phyloP scores from a whole-genome alignment of 2,329 filamentous ascomycete species.

The Didymellaceae sp. region DNA sequence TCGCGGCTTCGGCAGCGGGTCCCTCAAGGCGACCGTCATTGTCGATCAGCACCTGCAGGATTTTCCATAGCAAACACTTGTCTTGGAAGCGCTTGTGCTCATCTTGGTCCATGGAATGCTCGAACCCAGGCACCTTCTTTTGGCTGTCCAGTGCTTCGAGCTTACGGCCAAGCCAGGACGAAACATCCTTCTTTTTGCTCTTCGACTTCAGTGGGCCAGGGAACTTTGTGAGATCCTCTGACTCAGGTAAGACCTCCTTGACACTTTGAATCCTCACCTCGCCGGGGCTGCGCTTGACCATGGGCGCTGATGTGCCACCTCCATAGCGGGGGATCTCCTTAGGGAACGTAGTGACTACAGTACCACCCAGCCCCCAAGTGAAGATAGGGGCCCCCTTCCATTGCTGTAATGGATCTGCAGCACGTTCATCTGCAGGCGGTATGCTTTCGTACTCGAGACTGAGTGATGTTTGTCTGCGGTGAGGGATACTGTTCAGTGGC shows the following conservation, averaged over 20 bases:
- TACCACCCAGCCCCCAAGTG: conserved; percentile 85
- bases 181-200: conserved; percentile 91
- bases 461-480: conserved; percentile 52
- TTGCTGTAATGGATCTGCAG: conserved; percentile 77
- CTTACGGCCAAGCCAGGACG: conserved; percentile 78
- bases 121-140: conserved; percentile 53
- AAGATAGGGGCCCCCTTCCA: conserved; percentile 92
- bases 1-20: conserved; percentile 72
- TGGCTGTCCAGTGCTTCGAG: conserved; percentile 74
- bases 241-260: conserved; percentile 74
- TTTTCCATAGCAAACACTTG: conserved; percentile 84
- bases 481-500: conserved; percentile 39
- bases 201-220: conserved; percentile 90
- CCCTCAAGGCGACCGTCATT: conserved; percentile 84
- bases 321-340: conserved; percentile 87
- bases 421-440: conserved; percentile 61
- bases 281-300: conserved; percentile 81
- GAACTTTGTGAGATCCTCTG: conserved; percentile 78
- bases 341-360: conserved; percentile 83
- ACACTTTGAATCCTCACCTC: conserved; percentile 79
- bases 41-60: conserved; percentile 81
- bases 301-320: conserved; percentile 73
- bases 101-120: conserved; percentile 61
- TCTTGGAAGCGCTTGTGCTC: conserved; percentile 77
- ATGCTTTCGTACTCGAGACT: conserved; percentile 60